These are phyloP conservation scores for Epipyxis sp. DNA, from an alignment of 108 stramenopile genomes.

Conservation along the genomic window DNA sequence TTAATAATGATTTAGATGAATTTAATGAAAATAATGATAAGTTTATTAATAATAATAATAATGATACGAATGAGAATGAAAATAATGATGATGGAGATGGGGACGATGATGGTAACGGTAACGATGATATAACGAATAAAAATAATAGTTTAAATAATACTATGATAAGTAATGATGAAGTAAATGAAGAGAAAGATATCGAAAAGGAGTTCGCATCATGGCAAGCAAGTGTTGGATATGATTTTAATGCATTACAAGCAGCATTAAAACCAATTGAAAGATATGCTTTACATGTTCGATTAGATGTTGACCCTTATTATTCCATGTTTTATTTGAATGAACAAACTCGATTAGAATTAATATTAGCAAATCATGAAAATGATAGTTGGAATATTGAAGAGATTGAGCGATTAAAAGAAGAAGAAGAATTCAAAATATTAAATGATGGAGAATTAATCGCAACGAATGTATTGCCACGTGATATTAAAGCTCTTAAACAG, in stretches of 20 bases:
- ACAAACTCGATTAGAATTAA: not conserved
- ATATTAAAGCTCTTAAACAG: too few species aligned
- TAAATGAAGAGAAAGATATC: conserved; percentile 37
- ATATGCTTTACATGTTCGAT: conserved; percentile 44
- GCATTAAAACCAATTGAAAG: conserved; percentile 58
- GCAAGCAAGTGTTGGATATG: conserved; percentile 78
- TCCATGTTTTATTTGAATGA: conserved; percentile 36
- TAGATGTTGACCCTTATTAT: conserved; percentile 40
- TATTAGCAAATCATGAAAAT: not conserved
- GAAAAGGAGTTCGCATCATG: conserved; percentile 86
- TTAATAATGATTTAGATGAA: not conserved
- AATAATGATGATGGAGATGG: conserved; percentile 41
- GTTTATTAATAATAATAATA: not conserved
- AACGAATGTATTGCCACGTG: too few species aligned
- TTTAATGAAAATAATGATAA: not conserved
- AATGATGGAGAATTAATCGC: too few species aligned
- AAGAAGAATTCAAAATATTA: too few species aligned
- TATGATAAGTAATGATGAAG: conserved; percentile 37
- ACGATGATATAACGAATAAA: too few species aligned
- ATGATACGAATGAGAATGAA: conserved; percentile 46
- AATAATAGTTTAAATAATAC: conserved; percentile 32
- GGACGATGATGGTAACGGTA: conserved; percentile 46
- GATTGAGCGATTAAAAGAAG: too few species aligned
- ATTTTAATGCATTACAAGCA: conserved; percentile 66
- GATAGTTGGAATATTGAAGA: not conserved